phyloP scores from a whole-genome alignment of 2,329 filamentous ascomycete species.

The Beauveria sp. region DNA sequence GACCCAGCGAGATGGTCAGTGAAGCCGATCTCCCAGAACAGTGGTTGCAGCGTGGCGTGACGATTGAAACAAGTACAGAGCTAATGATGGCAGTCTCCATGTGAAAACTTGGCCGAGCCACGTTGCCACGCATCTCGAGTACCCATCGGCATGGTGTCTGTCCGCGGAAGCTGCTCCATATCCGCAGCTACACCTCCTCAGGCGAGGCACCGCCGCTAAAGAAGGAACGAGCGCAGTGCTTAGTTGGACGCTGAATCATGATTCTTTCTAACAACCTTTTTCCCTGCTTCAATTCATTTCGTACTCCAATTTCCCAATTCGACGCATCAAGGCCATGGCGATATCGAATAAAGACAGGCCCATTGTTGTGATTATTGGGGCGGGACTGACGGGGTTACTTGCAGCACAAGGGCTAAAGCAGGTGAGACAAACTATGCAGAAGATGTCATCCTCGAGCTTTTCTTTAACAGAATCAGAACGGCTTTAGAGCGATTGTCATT shows the following conservation, averaged over 20 bases:
- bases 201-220: background rate
- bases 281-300: background rate
- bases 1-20: no score
- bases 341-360: background rate
- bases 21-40: no score
- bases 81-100: no score
- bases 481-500: constrained; percentile 25
- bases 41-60: no score
- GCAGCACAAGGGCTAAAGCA: constrained; percentile 29
- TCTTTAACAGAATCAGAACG: constrained; percentile 18
- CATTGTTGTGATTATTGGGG: constrained; percentile 20
- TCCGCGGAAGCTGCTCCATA: background rate
- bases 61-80: no score
- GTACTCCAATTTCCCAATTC: background rate
- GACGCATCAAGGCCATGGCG: background rate
- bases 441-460: background rate
- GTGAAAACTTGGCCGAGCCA: no score
- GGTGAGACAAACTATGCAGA: constrained; percentile 16
- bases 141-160: background rate
- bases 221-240: background rate
- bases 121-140: background rate
- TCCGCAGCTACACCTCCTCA: background rate
- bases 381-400: constrained; percentile 31
- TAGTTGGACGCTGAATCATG: background rate
- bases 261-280: background rate